Evolutionary conservation across 495 filamentous ascomycete species (phyloP).

Genomic region (Aspergillus diversus): DNA sequence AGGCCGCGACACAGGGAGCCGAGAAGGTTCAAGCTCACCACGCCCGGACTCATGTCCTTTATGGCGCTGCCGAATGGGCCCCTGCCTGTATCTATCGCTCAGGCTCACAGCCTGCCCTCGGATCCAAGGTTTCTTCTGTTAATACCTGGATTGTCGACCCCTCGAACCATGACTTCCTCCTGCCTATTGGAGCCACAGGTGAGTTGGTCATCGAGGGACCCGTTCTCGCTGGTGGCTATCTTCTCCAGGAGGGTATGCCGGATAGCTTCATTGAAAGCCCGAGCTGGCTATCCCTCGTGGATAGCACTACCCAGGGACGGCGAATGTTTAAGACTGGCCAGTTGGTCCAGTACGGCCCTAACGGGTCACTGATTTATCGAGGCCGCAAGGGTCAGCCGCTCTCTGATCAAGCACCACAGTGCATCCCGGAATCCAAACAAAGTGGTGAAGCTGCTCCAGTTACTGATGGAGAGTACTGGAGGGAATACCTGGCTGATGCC

Average conservation of each 20-base stretch:
- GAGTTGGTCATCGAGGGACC: too few relatives aligned
- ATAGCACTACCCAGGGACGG: background rate
- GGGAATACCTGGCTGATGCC: background rate
- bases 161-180: too few relatives aligned
- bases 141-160: too few relatives aligned
- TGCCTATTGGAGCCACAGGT: too few relatives aligned
- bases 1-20: conserved; percentile 19
- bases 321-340: conserved; percentile 6
- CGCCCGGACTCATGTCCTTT: conserved; percentile 34
- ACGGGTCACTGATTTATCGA: conserved; percentile 2
- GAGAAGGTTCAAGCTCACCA: conserved; percentile 20
- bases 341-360: background rate
- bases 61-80: conserved; percentile 29
- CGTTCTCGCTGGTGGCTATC: too few relatives aligned
- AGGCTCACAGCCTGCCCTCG: too few relatives aligned
- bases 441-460: background rate
- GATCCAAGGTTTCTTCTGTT: too few relatives aligned
- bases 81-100: too few relatives aligned
- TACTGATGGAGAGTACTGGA: background rate
- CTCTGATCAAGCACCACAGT: background rate
- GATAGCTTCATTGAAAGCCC: too few relatives aligned
- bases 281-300: background rate
- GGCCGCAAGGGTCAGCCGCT: background rate
- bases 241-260: too few relatives aligned
- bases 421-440: background rate